These are phyloP conservation scores for Puccinia horiana DNA, from an alignment of 1,284 basidiomycete genomes.

Conservation along the genomic window DNA sequence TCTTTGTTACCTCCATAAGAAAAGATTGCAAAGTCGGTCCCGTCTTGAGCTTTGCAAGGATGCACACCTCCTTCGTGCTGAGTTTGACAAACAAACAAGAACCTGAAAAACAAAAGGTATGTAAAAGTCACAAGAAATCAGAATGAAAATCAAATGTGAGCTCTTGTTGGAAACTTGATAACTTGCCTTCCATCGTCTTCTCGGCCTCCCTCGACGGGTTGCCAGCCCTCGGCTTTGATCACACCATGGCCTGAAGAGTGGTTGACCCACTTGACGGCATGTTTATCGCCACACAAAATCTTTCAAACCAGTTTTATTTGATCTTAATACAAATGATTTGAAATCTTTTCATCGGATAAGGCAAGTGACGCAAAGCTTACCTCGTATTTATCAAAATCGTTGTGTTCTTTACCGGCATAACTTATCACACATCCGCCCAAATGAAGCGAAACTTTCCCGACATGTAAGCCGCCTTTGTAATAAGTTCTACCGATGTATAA, in stretches of 20 bases:
- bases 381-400: conserved; percentile 44
- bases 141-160: no score
- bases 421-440: conserved; percentile 42
- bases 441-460: conserved; percentile 34
- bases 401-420: conserved; percentile 35
- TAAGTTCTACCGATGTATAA: conserved; percentile 37
- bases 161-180: no score
- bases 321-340: not conserved
- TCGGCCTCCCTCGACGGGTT: conserved; percentile 41
- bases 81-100: conserved; percentile 44
- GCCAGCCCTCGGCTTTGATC: conserved; percentile 39
- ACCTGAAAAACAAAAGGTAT: no score
- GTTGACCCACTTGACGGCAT: conserved; percentile 34
- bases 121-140: not conserved
- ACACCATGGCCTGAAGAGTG: conserved; percentile 23
- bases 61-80: conserved; percentile 42
- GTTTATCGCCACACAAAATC: conserved; percentile 39
- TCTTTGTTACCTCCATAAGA: conserved; percentile 20
- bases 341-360: not conserved
- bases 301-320: not conserved
- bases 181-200: conserved; percentile 42
- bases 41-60: conserved; percentile 41
- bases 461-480: conserved; percentile 38
- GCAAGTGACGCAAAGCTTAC: not conserved
- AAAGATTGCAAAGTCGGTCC: conserved; percentile 37